phyloP scores from a whole-genome alignment of 2,329 filamentous ascomycete genomes.

The Ophiocordyceps australis region DNA sequence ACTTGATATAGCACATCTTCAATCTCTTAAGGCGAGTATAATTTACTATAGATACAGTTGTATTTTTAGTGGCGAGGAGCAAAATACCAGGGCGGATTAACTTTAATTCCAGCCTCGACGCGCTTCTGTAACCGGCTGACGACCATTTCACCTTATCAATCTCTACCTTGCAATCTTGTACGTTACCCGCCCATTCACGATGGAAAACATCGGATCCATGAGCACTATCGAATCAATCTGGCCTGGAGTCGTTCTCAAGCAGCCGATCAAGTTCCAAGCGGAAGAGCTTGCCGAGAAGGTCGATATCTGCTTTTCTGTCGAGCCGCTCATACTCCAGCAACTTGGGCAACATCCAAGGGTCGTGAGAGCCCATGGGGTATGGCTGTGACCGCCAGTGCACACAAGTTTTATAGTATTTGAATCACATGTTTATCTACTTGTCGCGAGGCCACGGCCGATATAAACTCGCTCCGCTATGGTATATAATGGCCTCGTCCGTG shows the following conservation, averaged over 20 bases:
- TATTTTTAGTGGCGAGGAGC: too few species aligned
- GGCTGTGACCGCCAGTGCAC: not conserved
- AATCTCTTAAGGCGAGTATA: too few species aligned
- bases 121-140: not conserved
- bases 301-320: constrained; percentile 1
- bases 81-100: too few species aligned
- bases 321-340: constrained; percentile 1
- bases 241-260: constrained; percentile 1
- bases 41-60: too few species aligned
- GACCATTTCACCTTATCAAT: not conserved
- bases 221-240: constrained; percentile 1
- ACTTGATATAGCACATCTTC: too few species aligned
- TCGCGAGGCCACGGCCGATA: too few species aligned
- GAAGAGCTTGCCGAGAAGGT: constrained; percentile 1
- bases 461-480: too few species aligned
- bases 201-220: constrained; percentile 1
- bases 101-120: not conserved
- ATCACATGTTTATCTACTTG: too few species aligned
- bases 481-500: too few species aligned
- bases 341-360: constrained; percentile 1
- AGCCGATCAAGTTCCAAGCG: constrained; percentile 1
- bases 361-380: not conserved
- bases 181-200: not conserved
- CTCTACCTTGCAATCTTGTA: not conserved
- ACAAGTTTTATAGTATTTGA: not conserved